Percentiles rank a stretch among this genome's conserved stretches.
These are phyloP conservation scores for Crucihimalaya himalaica DNA, from an alignment of 345 rosid species.

Conservation along the genomic window DNA sequence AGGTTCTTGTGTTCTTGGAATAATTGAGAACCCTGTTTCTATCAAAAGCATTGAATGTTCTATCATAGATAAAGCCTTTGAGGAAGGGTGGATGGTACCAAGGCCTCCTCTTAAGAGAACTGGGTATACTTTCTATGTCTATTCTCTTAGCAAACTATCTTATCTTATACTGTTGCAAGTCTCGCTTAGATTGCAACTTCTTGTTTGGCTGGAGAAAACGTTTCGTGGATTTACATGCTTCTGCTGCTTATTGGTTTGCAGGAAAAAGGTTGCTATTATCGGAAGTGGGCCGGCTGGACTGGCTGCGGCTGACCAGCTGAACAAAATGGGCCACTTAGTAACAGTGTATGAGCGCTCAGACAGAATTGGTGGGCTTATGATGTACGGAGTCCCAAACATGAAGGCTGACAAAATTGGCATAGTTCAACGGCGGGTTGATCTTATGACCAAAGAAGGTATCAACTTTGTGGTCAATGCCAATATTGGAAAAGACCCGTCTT, in stretches of 20 bases:
- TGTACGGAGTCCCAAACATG: slow-evolving; percentile 99
- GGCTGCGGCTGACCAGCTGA: slow-evolving; percentile 98
- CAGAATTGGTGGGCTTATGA: slow-evolving; percentile 98
- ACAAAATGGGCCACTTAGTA: slow-evolving; percentile 90
- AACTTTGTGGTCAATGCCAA: slow-evolving; percentile 88
- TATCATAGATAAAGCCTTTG: slow-evolving; percentile 92
- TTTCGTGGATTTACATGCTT: slow-evolving; percentile 11
- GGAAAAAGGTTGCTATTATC: slow-evolving; percentile 80
- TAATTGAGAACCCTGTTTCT: slow-evolving; percentile 98
- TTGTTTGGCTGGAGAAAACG: background rate
- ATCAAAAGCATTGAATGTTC: slow-evolving; percentile 91
- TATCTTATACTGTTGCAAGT: background rate
- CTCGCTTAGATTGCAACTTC: background rate
- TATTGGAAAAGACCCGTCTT: slow-evolving; percentile 76
- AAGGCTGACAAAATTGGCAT: slow-evolving; percentile 90
- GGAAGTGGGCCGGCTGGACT: slow-evolving; percentile 99
- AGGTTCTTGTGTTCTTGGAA: slow-evolving; percentile 99
- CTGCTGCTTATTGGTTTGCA: slow-evolving; percentile 34
- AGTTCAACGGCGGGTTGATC: slow-evolving; percentile 90
- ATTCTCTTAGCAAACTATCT: background rate
- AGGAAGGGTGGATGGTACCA: slow-evolving; percentile 99
- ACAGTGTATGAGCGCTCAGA: slow-evolving; percentile 98
- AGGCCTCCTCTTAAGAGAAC: slow-evolving; percentile 85
- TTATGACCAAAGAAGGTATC: slow-evolving; percentile 89
- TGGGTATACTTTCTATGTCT: slow-evolving; percentile 55